Evolutionary conservation across 345 rosid genomes (phyloP), one percentile per base, ranked within the genome.

Genomic region (Populus ilicifolia): DNA sequence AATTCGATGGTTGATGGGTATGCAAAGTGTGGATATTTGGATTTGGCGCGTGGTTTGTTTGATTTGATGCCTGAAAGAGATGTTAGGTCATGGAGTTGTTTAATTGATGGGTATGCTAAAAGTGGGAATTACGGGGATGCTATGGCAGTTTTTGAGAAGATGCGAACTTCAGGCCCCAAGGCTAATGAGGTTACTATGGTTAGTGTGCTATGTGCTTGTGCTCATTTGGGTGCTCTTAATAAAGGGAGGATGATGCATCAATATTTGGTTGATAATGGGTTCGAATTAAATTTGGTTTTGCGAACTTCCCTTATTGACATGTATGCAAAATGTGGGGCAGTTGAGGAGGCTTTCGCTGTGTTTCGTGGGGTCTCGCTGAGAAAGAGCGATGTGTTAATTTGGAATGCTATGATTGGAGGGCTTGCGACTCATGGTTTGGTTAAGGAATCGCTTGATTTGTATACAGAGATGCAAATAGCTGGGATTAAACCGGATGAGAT

Each of bases 331-430:
- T 92, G 97, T 2, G 98, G 99, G 52, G 91, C 90, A 1, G 89
- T 93, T 64, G 86, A 88, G 8, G 91, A 93, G 46, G 97, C 99
- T 41, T 68, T 89, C 77, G 62, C 39, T 0, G 93, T 92, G 33
- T 95, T 95, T 74, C 84, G 71, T 8, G 67, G 77, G 56, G 90
- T 77, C 77, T 70, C 71, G 0, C n/a, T 62, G 64, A 27, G 63
- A 35, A 77, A 77, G 59, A 80, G 71, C 0, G 99, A 95, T 84
- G 94, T 89, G 33, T 77, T 95, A 70, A 80, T 92, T 56, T 93
- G 98, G 99, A 95, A 95, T 80, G 88, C 97, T 54, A 86, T 89
- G 83, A 89, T 94, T 52, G 97, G 99, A 79, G 99, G 97, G 72
- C 86, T 95, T 23, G 94, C 99, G 2, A 86, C 85, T 13, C 93